Evolutionary conservation across 2,329 filamentous ascomycete species (phyloP), one percentile per base, ranked within the genome.

Genomic region (Zymoseptoria ardabiliae): DNA sequence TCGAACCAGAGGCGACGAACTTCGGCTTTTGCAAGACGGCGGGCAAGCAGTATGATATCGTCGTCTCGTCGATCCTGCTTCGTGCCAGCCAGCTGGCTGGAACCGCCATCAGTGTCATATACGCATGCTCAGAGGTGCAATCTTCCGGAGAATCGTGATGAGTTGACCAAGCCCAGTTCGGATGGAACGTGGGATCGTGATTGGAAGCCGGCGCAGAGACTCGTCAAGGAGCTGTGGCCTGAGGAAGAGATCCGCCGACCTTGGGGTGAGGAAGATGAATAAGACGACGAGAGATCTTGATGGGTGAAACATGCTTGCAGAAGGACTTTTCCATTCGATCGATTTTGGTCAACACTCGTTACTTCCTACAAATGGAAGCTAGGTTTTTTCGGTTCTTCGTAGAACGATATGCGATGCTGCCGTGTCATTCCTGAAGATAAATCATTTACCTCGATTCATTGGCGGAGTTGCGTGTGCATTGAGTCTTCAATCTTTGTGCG

Each of bases 11-110:
- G 11, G 6, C 19, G 19, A 53, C 21, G 50, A 48, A 21, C 4
- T 53, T 53, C 19, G 4, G 17, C 11, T 57, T 35, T n/a, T 57
- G 55, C 50, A 57, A 57, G 50, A 57, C 55, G 11, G 49, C 28
- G 25, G 17, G 25, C n/a, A 57, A 53, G 55, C 11, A 11, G n/a
- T 57, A 57, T 23, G 55, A 57, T 35, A 8, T 53, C 20, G 55
- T 57, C 19, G 55, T 53, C 4, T 11, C 55, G 48, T 13, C 49
- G 22, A 57, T 57, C 25, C 19, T 57, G 30, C 50, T 57, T 2
- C n/a, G 55, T 2, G 55, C 55, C 13, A 53, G 50, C 22, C 22
- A 23, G 22, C 25, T 53, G 50, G 50, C 50, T 13, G 19, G 9
- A 4, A 2, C 17, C 9, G 50, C 11, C 2, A 53, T 53, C 22